These are phyloP conservation scores for Corymbia citriodora DNA, from an alignment of 441 rosid species.

Conservation along the genomic window DNA sequence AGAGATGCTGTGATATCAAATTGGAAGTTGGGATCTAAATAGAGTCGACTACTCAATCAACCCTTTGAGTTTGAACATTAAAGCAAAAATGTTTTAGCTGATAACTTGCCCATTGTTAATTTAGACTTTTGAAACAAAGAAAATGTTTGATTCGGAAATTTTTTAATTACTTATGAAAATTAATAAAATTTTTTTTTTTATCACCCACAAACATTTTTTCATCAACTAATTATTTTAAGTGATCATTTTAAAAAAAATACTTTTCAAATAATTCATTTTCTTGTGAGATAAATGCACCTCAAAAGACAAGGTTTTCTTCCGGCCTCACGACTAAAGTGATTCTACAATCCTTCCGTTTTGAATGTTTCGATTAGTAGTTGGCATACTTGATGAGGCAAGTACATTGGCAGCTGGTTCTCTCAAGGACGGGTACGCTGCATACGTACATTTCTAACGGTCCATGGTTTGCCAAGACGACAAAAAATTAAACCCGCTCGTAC, in stretches of 20 bases:
- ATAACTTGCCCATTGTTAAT: no score
- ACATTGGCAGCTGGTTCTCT: not conserved
- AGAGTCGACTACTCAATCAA: no score
- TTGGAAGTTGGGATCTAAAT: no score
- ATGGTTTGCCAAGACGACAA: not conserved
- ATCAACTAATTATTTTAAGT: rapidly evolving
- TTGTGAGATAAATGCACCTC: rapidly evolving
- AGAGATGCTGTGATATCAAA: no score
- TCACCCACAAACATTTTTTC: no score
- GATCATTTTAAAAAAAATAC: rapidly evolving
- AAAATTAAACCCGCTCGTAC: not conserved
- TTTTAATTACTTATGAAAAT: no score
- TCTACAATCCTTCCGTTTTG: not conserved
- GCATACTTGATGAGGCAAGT: not conserved
- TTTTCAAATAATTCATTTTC: not conserved
- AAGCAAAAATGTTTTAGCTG: no score
- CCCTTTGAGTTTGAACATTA: no score
- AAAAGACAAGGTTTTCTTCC: not conserved
- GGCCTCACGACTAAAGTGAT: not conserved
- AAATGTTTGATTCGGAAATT: no score
- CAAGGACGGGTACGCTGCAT: not conserved
- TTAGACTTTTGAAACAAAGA: no score
- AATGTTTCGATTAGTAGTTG: not conserved
- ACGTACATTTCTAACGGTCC: not conserved
- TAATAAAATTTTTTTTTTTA: no score